Base-by-base conservation (phyloP, 371 early-diverging fungal species). In the Zopfochytrium polystomum region DNA sequence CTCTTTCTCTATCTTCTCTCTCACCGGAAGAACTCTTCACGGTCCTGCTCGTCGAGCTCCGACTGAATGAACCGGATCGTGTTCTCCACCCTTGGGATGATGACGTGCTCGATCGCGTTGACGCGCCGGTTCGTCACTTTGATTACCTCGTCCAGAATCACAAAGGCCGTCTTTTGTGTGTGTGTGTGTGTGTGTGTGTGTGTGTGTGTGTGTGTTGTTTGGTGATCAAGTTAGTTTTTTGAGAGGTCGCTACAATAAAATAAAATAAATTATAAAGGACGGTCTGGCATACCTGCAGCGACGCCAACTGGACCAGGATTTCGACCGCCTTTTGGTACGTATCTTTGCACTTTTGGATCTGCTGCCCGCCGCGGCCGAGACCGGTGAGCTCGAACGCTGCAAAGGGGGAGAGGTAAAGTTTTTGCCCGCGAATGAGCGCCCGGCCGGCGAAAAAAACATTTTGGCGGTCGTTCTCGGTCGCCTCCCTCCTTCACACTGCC, bases 11-110 rank as follows among this genome's bases (percentile, higher is more conserved):
- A n/a, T n/a, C n/a, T n/a, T n/a, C n/a, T n/a, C n/a, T n/a, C n/a
- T n/a, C n/a, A n/a, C n/a, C n/a, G n/a, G 29, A 60, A 99, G 80
- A 99, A 99, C 68, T 99, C 99, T 78, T 99, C 99, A 74, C 99
- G 87, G 72, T 99, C 99, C 80, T 91, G 91, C 74, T 99, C 99
- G 70, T 99, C 99, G 54, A 99, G 84, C 77, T 99, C 99, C 29
- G 96, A 91, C 49, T 87, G 87, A 64, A 99, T 96, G 73, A 94
- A 96, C 65, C 83, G 85, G 71, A 99, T 95, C 47, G 99, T 99
- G 80, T 98, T 99, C 70, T 99, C 96, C 58, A 96, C 86, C 56
- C 90, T 88, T 34, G 99, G 99, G 61, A 99, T 99, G 66, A 99
- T 92, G 42, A 97, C 93, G 73, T 93, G 91, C 73, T 99, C 99